A percentile compares a stretch with the other conserved stretches of the same genome.
Conservation (phyloP, 306 rosid genomes). For the Trifolium pratense region DNA sequence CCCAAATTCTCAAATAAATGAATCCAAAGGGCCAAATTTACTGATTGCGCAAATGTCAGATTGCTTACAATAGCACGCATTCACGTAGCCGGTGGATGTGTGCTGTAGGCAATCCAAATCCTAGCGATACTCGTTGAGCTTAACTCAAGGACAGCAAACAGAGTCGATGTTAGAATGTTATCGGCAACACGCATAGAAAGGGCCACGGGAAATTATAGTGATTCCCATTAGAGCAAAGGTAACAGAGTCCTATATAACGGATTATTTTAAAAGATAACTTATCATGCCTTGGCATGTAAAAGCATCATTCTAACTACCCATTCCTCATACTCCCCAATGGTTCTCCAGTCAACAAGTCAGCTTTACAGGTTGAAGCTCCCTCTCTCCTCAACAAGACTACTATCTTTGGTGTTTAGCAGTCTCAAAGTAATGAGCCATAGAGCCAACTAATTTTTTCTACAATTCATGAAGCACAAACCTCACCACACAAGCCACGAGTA, state of each 20-base stretch:
- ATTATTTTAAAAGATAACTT: conserved; percentile 71
- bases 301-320: conserved; percentile 73
- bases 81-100: neutral
- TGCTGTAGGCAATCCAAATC: neutral
- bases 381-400: conserved; percentile 50
- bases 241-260: conserved; percentile 56
- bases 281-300: conserved; percentile 63
- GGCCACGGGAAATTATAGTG: conserved; percentile 48
- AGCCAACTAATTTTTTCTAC: conserved; percentile 61
- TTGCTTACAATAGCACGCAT: neutral
- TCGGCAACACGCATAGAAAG: conserved; percentile 36
- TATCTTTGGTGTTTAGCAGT: conserved; percentile 44
- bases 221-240: conserved; percentile 58
- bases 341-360: conserved; percentile 77
- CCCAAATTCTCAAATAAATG: too few relatives aligned
- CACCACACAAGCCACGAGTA: conserved; percentile 52
- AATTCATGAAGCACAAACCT: conserved; percentile 59
- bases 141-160: conserved; percentile 17
- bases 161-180: conserved; percentile 14
- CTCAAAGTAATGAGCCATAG: conserved; percentile 41
- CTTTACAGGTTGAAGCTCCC: conserved; percentile 74
- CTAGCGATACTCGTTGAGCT: neutral
- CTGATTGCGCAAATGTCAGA: too few relatives aligned
- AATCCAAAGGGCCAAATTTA: too few relatives aligned
- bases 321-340: conserved; percentile 54